Conservation (phyloP, 2,329 filamentous ascomycete species). For the Botrytis sinoallii region DNA sequence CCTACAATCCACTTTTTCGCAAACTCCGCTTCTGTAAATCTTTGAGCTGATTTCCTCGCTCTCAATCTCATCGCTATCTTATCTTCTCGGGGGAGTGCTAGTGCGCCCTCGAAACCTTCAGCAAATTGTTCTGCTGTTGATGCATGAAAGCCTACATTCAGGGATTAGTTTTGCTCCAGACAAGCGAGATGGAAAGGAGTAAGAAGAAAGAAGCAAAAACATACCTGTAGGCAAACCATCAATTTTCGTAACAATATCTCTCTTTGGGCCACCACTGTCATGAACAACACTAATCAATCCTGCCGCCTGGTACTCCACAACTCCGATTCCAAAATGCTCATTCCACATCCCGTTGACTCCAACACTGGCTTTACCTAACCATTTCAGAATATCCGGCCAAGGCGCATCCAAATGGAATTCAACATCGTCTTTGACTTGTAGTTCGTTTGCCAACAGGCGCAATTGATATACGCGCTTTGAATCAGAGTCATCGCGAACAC, state of each 20-base stretch:
- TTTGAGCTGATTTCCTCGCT: conserved; percentile 72
- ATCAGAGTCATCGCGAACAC: conserved; percentile 81
- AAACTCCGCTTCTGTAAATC: conserved; percentile 89
- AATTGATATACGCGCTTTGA: conserved; percentile 84
- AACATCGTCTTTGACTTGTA: conserved; percentile 78
- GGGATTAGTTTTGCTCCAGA: conserved; percentile 14
- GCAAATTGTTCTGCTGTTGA: conserved; percentile 77
- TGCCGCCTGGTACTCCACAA: conserved; percentile 96
- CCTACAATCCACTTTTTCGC: conserved; percentile 72
- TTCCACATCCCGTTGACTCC: conserved; percentile 99
- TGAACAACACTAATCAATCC: conserved; percentile 92
- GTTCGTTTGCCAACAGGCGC: conserved; percentile 79
- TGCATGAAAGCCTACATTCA: conserved; percentile 73
- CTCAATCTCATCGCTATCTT: conserved; percentile 71
- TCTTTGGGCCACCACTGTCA: conserved; percentile 85
- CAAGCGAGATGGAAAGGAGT: neutral
- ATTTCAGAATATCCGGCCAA: conserved; percentile 82
- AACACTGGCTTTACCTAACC: conserved; percentile 72
- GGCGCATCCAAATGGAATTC: conserved; percentile 87
- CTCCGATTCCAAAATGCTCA: conserved; percentile 97
- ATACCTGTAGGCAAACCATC: conserved; percentile 74
- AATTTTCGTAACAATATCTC: conserved; percentile 84
- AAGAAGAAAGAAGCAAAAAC: conserved; percentile 31
- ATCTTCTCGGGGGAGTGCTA: conserved; percentile 64
- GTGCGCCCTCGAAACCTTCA: conserved; percentile 71